Evolutionary conservation across 495 filamentous ascomycete species (phyloP).

Genomic region (Jackrogersella minutella): DNA sequence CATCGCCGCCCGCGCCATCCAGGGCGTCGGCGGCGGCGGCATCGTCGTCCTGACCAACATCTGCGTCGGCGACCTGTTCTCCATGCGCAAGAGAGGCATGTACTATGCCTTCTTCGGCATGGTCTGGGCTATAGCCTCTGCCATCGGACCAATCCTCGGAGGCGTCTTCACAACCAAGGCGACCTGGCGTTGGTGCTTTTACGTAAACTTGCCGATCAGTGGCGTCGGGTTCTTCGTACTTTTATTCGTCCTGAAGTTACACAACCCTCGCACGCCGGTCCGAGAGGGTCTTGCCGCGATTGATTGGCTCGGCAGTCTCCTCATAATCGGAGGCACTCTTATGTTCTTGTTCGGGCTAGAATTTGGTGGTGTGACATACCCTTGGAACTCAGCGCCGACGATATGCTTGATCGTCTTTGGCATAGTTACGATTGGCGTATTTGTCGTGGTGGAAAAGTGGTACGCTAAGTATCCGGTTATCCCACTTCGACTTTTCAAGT

Average conservation of each 20-base stretch:
- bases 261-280: constrained; percentile 75
- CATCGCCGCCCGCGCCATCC: constrained; percentile 76
- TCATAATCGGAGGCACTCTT: constrained; percentile 73
- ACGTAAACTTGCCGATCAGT: constrained; percentile 66
- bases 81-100: constrained; percentile 69
- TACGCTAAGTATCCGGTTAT: constrained; percentile 78
- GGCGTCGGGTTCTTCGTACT: constrained; percentile 71
- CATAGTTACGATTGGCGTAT: constrained; percentile 63
- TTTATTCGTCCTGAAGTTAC: constrained; percentile 72
- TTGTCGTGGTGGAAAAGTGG: constrained; percentile 72
- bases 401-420: constrained; percentile 82
- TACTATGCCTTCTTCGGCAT: constrained; percentile 65
- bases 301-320: constrained; percentile 74
- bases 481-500: constrained; percentile 71
- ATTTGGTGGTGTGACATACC: constrained; percentile 74
- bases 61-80: constrained; percentile 78
- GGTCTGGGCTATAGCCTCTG: constrained; percentile 75
- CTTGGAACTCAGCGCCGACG: constrained; percentile 76
- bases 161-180: constrained; percentile 70
- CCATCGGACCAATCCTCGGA: constrained; percentile 77
- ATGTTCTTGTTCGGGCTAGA: constrained; percentile 83
- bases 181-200: constrained; percentile 49
- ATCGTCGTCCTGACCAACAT: constrained; percentile 82
- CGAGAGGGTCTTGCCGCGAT: constrained; percentile 71
- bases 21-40: constrained; percentile 82